A percentile compares a stretch with the other conserved stretches of the same genome.
Evolutionary conservation across 768 basidiomycete species (phyloP).

Genomic region (Suillus bovinus): DNA sequence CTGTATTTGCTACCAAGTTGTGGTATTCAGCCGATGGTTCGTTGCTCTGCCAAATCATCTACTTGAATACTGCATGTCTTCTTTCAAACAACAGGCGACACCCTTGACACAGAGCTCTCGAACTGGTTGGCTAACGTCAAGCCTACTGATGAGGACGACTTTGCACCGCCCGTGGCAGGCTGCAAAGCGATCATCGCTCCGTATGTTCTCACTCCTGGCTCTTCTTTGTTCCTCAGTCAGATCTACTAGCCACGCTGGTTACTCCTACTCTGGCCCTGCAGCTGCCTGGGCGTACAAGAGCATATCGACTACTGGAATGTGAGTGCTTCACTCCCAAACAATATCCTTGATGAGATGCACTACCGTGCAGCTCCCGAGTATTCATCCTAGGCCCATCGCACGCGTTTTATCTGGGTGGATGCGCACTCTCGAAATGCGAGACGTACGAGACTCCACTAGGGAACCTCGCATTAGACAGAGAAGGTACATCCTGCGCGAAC

Average conservation of each 20-base stretch:
- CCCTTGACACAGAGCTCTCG: constrained; percentile 62
- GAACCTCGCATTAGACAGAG: constrained; percentile 71
- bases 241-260: constrained; percentile 84
- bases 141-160: constrained; percentile 43
- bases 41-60: constrained; percentile 20
- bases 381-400: constrained; percentile 97
- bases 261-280: constrained; percentile 88
- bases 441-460: constrained; percentile 88
- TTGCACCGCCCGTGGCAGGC: constrained; percentile 65
- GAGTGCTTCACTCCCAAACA: constrained; percentile 28
- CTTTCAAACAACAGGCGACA: constrained; percentile 41
- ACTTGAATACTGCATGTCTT: constrained; percentile 14
- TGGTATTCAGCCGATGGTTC: constrained; percentile 84
- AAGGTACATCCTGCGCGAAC: constrained; percentile 52
- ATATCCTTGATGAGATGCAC: constrained; percentile 10
- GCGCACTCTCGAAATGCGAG: constrained; percentile 80
- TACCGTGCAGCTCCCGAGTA: constrained; percentile 70
- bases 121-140: constrained; percentile 64
- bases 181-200: constrained; percentile 94
- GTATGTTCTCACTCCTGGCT: constrained; percentile 48
- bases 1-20: constrained; percentile 78
- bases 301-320: constrained; percentile 84
- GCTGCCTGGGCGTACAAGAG: constrained; percentile 97
- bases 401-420: constrained; percentile 83
- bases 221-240: constrained; percentile 1